Conservation (phyloP, 352 stramenopile species). For the Thalassiosira hispida region DNA sequence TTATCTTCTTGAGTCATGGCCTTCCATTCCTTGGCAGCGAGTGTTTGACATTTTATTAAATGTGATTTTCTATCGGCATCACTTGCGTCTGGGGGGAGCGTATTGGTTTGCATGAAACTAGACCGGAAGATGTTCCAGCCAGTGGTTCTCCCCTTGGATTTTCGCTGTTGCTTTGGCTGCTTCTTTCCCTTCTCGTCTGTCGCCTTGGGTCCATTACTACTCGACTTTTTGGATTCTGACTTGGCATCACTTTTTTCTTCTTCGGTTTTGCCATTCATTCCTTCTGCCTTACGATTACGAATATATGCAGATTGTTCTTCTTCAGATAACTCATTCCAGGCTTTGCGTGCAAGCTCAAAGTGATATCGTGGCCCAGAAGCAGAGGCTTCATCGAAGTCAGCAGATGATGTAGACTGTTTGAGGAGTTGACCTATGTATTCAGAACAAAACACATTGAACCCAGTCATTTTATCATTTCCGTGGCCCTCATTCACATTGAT, state of each 20-base stretch:
- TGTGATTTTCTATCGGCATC: constrained; percentile 2
- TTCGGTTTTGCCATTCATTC: constrained; percentile 5
- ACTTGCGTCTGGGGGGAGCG: not conserved
- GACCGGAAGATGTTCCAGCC: constrained; percentile 33
- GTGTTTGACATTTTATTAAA: not conserved
- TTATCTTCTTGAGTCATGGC: constrained; percentile 12
- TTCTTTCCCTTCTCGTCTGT: not conserved
- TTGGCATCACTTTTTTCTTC: not conserved
- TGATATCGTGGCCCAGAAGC: not conserved
- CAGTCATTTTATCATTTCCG: not conserved
- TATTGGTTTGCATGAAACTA: constrained; percentile 8
- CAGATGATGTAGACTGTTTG: constrained; percentile 6
- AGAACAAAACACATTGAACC: constrained; percentile 23
- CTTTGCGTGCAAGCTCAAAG: constrained; percentile 16
- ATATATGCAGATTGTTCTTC: constrained; percentile 8
- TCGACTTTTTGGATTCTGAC: constrained; percentile 1
- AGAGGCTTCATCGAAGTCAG: constrained; percentile 1
- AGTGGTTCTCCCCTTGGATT: constrained; percentile 15
- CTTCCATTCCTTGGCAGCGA: not conserved
- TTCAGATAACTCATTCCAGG: constrained; percentile 9
- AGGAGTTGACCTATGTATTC: constrained; percentile 17
- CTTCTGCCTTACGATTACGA: constrained; percentile 2
- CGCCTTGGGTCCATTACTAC: not conserved
- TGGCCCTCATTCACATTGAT: not conserved
- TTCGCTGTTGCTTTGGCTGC: constrained; percentile 5